Evolutionary conservation across 2,329 filamentous ascomycete genomes (phyloP).

Genomic region (Fonsecaea monophora): DNA sequence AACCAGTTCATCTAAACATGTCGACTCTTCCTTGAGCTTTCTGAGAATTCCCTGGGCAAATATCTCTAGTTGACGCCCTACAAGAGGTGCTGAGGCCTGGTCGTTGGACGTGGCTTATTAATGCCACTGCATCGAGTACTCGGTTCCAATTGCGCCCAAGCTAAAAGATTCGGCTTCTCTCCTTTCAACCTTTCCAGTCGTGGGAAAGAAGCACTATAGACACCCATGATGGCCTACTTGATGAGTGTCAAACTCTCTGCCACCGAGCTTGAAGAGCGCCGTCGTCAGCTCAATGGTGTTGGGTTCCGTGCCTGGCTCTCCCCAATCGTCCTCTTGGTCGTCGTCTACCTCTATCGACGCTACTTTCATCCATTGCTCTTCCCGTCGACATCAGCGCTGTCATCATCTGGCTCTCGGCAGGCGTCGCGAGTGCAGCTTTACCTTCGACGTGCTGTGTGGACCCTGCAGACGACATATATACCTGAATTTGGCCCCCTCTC

Average conservation of each 20-base stretch:
- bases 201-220: not conserved
- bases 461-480: constrained; percentile 31
- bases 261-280: constrained; percentile 58
- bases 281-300: constrained; percentile 61
- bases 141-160: not conserved
- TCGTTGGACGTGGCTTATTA: not conserved
- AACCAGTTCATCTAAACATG: not conserved
- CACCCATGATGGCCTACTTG: constrained; percentile 49
- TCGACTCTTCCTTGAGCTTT: not conserved
- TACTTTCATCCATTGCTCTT: not conserved
- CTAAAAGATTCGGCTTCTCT: not conserved
- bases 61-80: not conserved
- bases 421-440: constrained; percentile 5
- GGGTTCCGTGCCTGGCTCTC: constrained; percentile 64
- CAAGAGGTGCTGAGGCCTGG: not conserved
- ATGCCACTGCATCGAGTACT: not conserved
- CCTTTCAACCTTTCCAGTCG: not conserved
- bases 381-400: not conserved
- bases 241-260: constrained; percentile 58
- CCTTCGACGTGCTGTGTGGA: constrained; percentile 29
- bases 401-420: not conserved
- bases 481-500: constrained; percentile 36
- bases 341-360: constrained; percentile 46
- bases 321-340: constrained; percentile 54
- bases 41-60: not conserved